These are phyloP conservation scores for Coleophoma eucalyptorum DNA, from an alignment of 2,329 filamentous ascomycete species.

Conservation along the genomic window DNA sequence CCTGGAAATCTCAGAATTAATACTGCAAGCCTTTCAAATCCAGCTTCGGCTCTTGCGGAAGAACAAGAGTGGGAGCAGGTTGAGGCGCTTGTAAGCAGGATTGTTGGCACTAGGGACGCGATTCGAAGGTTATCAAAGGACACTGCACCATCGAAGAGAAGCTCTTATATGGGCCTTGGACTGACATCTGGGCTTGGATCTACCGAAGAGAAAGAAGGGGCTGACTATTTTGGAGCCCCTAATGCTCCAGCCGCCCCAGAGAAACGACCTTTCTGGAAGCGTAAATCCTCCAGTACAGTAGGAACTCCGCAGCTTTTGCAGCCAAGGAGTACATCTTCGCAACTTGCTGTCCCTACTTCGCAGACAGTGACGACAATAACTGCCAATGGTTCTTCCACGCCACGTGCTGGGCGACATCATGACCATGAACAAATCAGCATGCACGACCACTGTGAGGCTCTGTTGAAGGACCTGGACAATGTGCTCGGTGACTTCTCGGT, in stretches of 20 bases:
- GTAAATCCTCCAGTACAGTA: constrained; percentile 62
- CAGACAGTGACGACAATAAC: constrained; percentile 17
- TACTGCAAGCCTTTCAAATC: constrained; percentile 18
- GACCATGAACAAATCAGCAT: constrained; percentile 59
- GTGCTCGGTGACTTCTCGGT: constrained; percentile 79
- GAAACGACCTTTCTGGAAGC: constrained; percentile 84
- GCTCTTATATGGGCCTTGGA: constrained; percentile 31
- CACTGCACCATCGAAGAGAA: constrained; percentile 50
- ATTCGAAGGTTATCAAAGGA: constrained; percentile 83
- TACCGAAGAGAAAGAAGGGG: constrained; percentile 38
- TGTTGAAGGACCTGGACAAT: constrained; percentile 81
- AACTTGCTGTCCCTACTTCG: constrained; percentile 20
- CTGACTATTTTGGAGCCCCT: constrained; percentile 48
- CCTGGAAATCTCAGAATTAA: constrained; percentile 29
- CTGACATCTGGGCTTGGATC: constrained; percentile 12
- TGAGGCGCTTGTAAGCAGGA: constrained; percentile 78
- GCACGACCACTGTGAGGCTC: constrained; percentile 76
- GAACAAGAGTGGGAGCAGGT: constrained; percentile 85
- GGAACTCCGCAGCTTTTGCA: constrained; percentile 18
- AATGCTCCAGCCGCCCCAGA: constrained; percentile 34
- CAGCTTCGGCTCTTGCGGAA: constrained; percentile 45
- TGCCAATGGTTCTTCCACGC: constrained; percentile 15
- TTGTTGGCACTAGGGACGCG: constrained; percentile 85
- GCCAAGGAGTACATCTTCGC: constrained; percentile 19
- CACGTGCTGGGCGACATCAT: constrained; percentile 9